phyloP scores from a whole-genome alignment of 305 asterid species.

The Rubia peregrina region DNA sequence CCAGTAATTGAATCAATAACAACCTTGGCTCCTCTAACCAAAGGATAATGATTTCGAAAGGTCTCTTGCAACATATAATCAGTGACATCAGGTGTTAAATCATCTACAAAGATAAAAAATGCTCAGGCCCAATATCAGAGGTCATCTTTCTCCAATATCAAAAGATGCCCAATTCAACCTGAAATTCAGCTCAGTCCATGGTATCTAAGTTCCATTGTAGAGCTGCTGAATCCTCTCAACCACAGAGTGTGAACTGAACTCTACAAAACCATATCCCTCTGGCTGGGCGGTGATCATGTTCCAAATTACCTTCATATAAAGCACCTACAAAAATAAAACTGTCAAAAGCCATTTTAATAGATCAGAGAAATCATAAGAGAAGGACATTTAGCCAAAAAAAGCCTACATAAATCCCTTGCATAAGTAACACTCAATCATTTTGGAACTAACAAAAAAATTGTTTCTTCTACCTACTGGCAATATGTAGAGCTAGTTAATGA shows the following conservation, averaged over 20 bases:
- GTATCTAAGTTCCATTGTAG: conserved; percentile 86
- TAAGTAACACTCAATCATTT: neutral
- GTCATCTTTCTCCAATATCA: conserved; percentile 76
- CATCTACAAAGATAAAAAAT: conserved; percentile 95
- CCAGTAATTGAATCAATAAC: conserved; percentile 93
- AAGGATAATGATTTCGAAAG: conserved; percentile 67
- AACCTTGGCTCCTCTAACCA: conserved; percentile 94
- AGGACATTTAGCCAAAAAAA: neutral
- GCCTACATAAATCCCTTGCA: neutral
- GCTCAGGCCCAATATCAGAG: conserved; percentile 80
- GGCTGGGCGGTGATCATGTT: conserved; percentile 87
- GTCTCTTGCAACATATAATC: conserved; percentile 92
- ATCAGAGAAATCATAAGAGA: neutral
- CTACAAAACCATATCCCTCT: conserved; percentile 93
- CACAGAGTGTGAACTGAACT: conserved; percentile 65
- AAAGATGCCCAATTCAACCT: conserved; percentile 98
- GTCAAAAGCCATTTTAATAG: conserved; percentile 10
- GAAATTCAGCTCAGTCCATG: conserved; percentile 85
- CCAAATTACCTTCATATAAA: conserved; percentile 77
- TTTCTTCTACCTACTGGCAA: neutral
- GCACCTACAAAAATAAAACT: conserved; percentile 45
- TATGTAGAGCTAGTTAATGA: neutral
- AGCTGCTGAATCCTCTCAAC: conserved; percentile 80
- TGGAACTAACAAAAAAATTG: neutral
- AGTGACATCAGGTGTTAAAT: conserved; percentile 94